Conservation (phyloP, 148 eudicot species). For the Pharnaceum exiguum region DNA sequence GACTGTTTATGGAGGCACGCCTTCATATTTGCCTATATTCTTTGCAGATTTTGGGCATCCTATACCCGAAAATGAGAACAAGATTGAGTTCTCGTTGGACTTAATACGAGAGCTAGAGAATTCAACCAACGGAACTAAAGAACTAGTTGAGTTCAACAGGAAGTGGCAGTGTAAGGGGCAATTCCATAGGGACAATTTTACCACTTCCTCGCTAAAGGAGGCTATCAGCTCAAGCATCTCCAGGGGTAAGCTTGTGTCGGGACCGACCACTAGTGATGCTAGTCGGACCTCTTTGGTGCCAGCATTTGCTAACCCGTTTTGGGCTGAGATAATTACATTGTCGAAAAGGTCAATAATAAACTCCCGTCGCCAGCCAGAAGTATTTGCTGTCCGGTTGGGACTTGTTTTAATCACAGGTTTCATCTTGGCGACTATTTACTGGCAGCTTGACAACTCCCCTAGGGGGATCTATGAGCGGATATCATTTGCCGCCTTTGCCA, state of each 20-base stretch:
- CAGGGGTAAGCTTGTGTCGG: conserved; percentile 72
- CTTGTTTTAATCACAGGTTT: conserved; percentile 63
- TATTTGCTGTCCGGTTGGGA: conserved; percentile 61
- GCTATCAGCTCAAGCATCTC: conserved; percentile 76
- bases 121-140: conserved; percentile 37
- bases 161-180: conserved; percentile 34
- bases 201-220: conserved; percentile 39
- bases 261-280: conserved; percentile 35
- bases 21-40: conserved; percentile 36
- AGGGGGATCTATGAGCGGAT: conserved; percentile 63
- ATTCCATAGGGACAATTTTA: background rate
- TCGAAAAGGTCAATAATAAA: conserved; percentile 60
- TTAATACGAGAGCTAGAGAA: conserved; percentile 66
- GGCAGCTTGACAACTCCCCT: conserved; percentile 63
- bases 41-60: conserved; percentile 58
- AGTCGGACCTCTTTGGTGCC: conserved; percentile 49
- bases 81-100: conserved; percentile 71
- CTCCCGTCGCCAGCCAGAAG: conserved; percentile 62
- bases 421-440: conserved; percentile 69
- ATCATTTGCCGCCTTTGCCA: conserved; percentile 85
- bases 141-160: conserved; percentile 48
- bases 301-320: conserved; percentile 63
- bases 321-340: conserved; percentile 62
- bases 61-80: conserved; percentile 59
- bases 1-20: conserved; percentile 61